These are phyloP conservation scores for Gossypium thurberi DNA, from an alignment of 345 rosid species.

Conservation along the genomic window DNA sequence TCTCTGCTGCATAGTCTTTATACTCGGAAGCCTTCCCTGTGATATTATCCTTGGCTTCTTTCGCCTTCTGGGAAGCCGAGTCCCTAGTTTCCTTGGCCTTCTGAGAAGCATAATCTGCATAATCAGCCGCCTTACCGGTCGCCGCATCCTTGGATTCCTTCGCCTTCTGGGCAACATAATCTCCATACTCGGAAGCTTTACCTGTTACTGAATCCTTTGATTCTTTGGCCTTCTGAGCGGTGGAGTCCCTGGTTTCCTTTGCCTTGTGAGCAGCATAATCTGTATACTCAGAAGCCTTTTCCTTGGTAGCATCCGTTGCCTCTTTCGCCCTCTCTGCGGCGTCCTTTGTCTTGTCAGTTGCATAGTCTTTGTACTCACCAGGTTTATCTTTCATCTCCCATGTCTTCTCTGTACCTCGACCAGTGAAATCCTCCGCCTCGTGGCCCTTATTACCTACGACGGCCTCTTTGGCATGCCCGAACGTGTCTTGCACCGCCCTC, in stretches of 20 bases:
- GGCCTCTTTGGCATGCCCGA: constrained; percentile 52
- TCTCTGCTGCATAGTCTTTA: constrained; percentile 41
- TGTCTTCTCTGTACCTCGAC: constrained; percentile 14
- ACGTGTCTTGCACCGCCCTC: constrained; percentile 43
- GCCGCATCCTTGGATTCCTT: constrained; percentile 25
- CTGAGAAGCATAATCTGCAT: constrained; percentile 10
- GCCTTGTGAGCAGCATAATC: constrained; percentile 12
- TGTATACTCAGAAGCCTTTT: constrained; percentile 6
- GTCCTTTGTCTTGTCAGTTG: constrained; percentile 16
- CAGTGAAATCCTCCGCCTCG: constrained; percentile 20
- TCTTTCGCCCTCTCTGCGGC: background rate
- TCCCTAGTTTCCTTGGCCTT: constrained; percentile 2
- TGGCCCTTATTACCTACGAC: constrained; percentile 50
- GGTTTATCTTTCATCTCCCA: constrained; percentile 18
- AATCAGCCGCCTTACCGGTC: constrained; percentile 16
- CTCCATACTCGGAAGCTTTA: constrained; percentile 21
- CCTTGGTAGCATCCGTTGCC: background rate
- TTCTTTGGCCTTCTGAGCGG: background rate
- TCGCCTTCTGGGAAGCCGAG: constrained; percentile 4
- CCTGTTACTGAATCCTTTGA: constrained; percentile 10
- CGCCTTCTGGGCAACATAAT: constrained; percentile 17
- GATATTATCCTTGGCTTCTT: constrained; percentile 3
- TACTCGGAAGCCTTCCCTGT: constrained; percentile 30
- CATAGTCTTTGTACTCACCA: background rate
- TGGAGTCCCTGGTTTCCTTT: constrained; percentile 9